Evolutionary conservation across 228 moss, liverwort and hornwort species (phyloP), one percentile per base, ranked within the genome.

Genomic region (Sphagnum magellanicum): DNA sequence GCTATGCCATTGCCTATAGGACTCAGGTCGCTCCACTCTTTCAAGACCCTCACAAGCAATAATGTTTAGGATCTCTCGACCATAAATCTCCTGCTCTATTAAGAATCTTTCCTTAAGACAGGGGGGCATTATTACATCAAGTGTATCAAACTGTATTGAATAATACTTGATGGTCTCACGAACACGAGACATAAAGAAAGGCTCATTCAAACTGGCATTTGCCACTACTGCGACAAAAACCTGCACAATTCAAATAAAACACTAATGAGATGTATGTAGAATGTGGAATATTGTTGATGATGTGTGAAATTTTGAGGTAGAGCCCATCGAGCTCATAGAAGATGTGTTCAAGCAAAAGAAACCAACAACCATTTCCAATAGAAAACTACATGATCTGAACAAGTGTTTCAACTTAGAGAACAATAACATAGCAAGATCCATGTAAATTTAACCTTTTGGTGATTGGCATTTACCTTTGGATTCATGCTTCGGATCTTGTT

Each of bases 11-110:
- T 92, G 95, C 51, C 81, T 79, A 50, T 90, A 90, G 0, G 87
- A 80, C 71, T 92, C 92, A 0, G 95, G 87, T 46, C 95, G 84
- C 75, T 95, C 95, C 79, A 88, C 79, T 73, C 95, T 80, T 75
- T 92, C 90, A 11, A 83, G 63, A 50, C 95, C 95, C 71, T 95
- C 92, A 71, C 95, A 95, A 3, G 92, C 92, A 60, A 95, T 69
- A 8, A 92, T 71, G 66, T 92, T 95, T 16, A 95, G 77, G 50
- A 95, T 92, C 72, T 89, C 90, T 74, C 87, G 80, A 49, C 92
- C 95, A 57, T 87, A 74, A 53, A 84, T 74, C 50, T 90, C 88
- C 74, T 68, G 83, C 84, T 92, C 95, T 46, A 84, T 74, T 55
- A 92, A 55, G 60, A 76, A 79, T 69, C 95, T 77, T 60, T 88